Percentiles rank a stretch among this genome's conserved stretches.
These are phyloP conservation scores for Mortierella alpina DNA, from an alignment of 192 early-diverging fungal genomes.

Conservation along the genomic window DNA sequence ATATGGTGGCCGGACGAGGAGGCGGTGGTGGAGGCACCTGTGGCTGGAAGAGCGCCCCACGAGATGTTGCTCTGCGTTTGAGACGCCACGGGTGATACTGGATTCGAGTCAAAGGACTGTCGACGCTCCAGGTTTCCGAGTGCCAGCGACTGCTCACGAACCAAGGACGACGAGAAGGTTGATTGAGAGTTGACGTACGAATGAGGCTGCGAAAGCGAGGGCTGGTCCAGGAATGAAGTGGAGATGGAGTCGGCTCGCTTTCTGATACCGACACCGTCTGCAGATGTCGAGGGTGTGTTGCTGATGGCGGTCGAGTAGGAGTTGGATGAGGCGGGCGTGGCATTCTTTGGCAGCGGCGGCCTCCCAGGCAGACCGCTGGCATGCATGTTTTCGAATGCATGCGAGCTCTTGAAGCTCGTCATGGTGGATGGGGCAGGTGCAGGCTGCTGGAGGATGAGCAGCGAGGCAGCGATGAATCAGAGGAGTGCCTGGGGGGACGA, in stretches of 20 bases:
- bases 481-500: slow-evolving; percentile 1
- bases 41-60: slow-evolving; percentile 3
- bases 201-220: slow-evolving; percentile 35
- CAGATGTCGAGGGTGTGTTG: not conserved
- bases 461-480: not conserved
- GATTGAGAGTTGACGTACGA: slow-evolving; percentile 9
- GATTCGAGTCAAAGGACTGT: slow-evolving; percentile 26
- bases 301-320: not conserved
- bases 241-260: slow-evolving; percentile 35
- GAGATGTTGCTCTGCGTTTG: slow-evolving; percentile 2
- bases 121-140: slow-evolving; percentile 42
- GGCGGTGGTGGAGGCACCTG: not conserved
- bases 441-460: not conserved
- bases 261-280: not conserved
- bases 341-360: slow-evolving; percentile 30
- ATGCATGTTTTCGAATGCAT: slow-evolving; percentile 37
- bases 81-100: not conserved
- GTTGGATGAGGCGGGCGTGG: slow-evolving; percentile 4
- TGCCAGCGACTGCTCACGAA: slow-evolving; percentile 52
- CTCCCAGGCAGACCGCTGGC: slow-evolving; percentile 20
- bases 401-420: slow-evolving; percentile 52
- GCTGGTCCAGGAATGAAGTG: slow-evolving; percentile 17
- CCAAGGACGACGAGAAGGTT: slow-evolving; percentile 31
- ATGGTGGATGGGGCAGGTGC: slow-evolving; percentile 7
- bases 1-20: slow-evolving; percentile 1